Base-by-base conservation (phyloP, 106 monocot species). In the Dioscorea alata region DNA sequence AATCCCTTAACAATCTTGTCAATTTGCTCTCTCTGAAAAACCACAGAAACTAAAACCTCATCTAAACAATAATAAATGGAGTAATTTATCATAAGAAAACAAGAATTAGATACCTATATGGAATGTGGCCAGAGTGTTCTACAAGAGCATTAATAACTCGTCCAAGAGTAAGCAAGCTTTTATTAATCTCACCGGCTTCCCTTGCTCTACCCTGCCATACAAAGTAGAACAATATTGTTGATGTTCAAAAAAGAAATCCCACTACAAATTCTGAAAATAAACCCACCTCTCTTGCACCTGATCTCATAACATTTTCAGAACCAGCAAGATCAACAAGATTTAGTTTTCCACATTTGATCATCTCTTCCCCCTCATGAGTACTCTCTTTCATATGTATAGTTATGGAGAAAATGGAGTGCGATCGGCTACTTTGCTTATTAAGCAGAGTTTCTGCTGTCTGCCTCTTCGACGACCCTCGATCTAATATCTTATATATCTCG, bases 241-340 rank as follows among this genome's bases (percentile, higher is more conserved):
- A 34, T 33, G 23, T 5, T 25, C 13, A 17, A 14, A 15, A 14
- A 15, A 49, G 33, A 19, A 12, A 19, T 59, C 8, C 22, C 51
- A 23, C 48, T 34, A n/a, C 20, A 25, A 66, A 50, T 21, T 35
- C 32, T 13, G 24, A 48, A 35, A 28, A 4, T 23, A 23, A 42
- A 74, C 84, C 35, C 77, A 95, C 94, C 59, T 95, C 94, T 77
- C 77, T 71, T 53, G 94, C 88, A 61, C 94, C 94, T 2, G 94
- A 95, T 60, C 86, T 68, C 34, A 81, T 82, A 72, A 95, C 77
- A 56, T 95, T 91, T 69, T 88, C 91, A 6, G 91, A 91, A 48
- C 94, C 94, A 63, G 91, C 94, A 80, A 95, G 88, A 73, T 95
- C 94, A 51, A 95, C 94, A 53, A 95, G 91, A 86, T 95, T 95